A percentile compares a stretch with the other conserved stretches of the same genome.
phyloP scores from a whole-genome alignment of 306 rosid genomes.

The Arachis hypogaea region DNA sequence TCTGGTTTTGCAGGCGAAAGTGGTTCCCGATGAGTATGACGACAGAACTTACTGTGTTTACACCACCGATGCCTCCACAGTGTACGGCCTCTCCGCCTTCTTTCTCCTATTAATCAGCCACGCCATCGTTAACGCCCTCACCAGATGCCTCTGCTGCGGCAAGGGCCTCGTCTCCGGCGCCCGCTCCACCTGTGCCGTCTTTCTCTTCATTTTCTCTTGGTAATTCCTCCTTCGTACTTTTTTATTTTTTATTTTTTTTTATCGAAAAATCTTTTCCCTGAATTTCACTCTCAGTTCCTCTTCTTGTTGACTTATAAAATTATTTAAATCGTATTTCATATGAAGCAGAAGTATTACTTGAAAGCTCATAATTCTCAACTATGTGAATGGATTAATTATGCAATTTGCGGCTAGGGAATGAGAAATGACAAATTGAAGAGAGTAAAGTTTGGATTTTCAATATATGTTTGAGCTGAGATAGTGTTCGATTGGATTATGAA shows the following conservation, averaged over 20 bases:
- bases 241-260: too few relatives aligned
- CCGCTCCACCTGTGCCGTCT: constrained; percentile 62
- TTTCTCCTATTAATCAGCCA: constrained; percentile 72
- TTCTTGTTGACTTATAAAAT: too few relatives aligned
- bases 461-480: neutral
- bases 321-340: too few relatives aligned
- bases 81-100: constrained; percentile 79
- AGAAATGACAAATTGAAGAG: neutral
- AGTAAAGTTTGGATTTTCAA: neutral
- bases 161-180: constrained; percentile 76
- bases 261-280: neutral
- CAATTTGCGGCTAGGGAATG: neutral
- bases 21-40: constrained; percentile 78
- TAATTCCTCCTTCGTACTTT: constrained; percentile 12
- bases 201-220: constrained; percentile 86
- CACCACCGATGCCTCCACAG: constrained; percentile 86
- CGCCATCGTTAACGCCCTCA: constrained; percentile 63
- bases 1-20: constrained; percentile 55
- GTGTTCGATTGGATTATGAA: constrained; percentile 10
- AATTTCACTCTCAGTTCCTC: neutral
- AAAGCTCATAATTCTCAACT: neutral
- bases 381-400: neutral
- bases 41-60: constrained; percentile 66
- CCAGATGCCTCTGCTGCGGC: constrained; percentile 91
- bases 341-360: neutral